Base-by-base conservation (phyloP, 768 basidiomycete genomes). In the Mycena galopus region DNA sequence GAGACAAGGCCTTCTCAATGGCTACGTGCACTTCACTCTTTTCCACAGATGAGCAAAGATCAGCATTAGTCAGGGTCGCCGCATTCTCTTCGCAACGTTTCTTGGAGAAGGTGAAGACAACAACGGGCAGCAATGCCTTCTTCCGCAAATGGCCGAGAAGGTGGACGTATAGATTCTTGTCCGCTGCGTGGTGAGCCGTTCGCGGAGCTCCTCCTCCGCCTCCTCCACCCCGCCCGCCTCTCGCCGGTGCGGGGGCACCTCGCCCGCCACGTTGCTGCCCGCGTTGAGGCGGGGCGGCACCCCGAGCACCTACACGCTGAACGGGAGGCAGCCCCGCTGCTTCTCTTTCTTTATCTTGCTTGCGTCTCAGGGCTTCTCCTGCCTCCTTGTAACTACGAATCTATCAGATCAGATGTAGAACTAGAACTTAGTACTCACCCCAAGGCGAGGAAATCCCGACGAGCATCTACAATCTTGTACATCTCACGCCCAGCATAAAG, bases 341-440 rank as follows among this genome's bases (percentile, higher is more conserved):
- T 83, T 99, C 96, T 60, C 98, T 89, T 81, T 99, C 97, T 81
- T 98, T 99, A 80, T 99, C 98, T 81, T 99, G 98, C 83, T 99
- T 99, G 42, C 97, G 88, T 61, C 91, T 89, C 23, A 97, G 84
- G 3, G 97, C 92, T 75, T 98, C 96, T 19, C 91, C 90, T 0
- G 98, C 98, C 42, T 93, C 92, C 79, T 96, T 95, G 84, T 96
- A 97, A 16, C 97, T 97, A 73, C 51, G 16, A 69, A 59, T 72
- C 65, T 56, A 53, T 63, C 25, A 19, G 17, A 62, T 61, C 72
- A 60, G 53, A 65, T 37, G 64, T 23, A 57, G 30, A 55, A 4
- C 19, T 23, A 57, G 30, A 55, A 4, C 19, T 14, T 65, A 65
- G 30, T 44, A 32, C 42, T 42, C 79, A 95, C 95, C 97, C 97